Percentiles rank a stretch among this genome's conserved stretches.
These are phyloP conservation scores for Aspergillus ellipticus DNA, from an alignment of 495 filamentous ascomycete species.

Conservation along the genomic window DNA sequence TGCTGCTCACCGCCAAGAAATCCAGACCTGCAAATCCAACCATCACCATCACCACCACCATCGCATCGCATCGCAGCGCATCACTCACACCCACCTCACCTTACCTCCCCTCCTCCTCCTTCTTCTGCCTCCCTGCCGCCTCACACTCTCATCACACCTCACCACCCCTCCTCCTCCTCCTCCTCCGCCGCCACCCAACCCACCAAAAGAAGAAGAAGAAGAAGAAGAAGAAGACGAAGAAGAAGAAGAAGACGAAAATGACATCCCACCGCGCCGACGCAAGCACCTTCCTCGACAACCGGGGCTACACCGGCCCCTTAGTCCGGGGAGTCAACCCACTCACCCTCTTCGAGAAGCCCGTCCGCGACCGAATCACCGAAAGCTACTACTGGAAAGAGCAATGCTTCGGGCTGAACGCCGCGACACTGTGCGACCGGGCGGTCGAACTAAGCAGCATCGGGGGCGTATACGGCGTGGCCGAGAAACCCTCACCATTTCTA, in stretches of 20 bases:
- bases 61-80: not conserved
- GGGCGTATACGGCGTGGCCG: conserved; percentile 75
- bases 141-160: not conserved
- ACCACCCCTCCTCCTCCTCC: not conserved
- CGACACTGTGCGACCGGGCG: conserved; percentile 84
- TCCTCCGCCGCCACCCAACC: not conserved
- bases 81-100: not conserved
- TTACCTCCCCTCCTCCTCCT: not conserved
- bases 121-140: too few relatives aligned
- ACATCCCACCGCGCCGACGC: conserved; percentile 66
- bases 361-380: conserved; percentile 90
- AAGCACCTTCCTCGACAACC: conserved; percentile 72
- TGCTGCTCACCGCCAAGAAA: not conserved
- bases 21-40: not conserved
- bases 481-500: conserved; percentile 87
- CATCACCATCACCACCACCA: not conserved
- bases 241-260: too few relatives aligned
- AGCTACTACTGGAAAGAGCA: conserved; percentile 98
- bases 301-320: conserved; percentile 64
- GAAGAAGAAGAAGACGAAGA: too few relatives aligned
- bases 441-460: conserved; percentile 78
- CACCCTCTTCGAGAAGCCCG: conserved; percentile 85
- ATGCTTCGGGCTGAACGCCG: conserved; percentile 92
- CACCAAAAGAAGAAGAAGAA: not conserved
- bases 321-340: conserved; percentile 82